Conservation (phyloP, 495 filamentous ascomycete genomes). For the Pseudevernia furfuracea region DNA sequence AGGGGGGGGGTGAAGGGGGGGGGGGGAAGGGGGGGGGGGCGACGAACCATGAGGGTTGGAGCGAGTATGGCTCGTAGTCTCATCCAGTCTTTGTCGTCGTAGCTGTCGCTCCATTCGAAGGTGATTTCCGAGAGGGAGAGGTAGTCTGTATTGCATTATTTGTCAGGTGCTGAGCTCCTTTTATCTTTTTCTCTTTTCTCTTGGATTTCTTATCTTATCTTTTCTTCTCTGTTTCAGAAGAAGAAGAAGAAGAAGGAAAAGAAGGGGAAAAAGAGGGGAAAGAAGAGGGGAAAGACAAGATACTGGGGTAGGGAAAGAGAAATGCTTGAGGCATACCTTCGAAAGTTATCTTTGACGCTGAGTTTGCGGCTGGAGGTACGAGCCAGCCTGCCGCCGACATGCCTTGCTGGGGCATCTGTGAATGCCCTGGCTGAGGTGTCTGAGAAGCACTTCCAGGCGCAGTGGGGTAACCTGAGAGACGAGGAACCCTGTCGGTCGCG, state of each 20-base stretch:
- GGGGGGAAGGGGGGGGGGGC: neutral
- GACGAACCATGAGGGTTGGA: conserved; percentile 47
- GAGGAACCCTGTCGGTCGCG: neutral
- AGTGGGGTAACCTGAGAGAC: neutral
- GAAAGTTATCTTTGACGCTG: conserved; percentile 11
- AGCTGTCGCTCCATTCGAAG: conserved; percentile 25
- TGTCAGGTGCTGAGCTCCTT: neutral
- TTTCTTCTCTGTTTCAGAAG: neutral
- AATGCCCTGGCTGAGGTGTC: neutral
- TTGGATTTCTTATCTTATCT: neutral
- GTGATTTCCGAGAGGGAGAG: conserved; percentile 19
- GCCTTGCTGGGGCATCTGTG: neutral
- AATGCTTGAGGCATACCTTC: conserved; percentile 3
- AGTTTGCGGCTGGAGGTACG: neutral
- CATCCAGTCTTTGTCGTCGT: conserved; percentile 47
- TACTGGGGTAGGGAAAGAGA: neutral
- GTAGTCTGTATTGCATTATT: conserved; percentile 12
- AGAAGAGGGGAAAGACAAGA: too few species aligned
- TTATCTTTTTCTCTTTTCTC: neutral
- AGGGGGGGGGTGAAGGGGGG: too few species aligned
- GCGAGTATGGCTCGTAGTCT: conserved; percentile 58
- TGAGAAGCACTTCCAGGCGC: neutral
- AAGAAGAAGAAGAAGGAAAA: too few species aligned
- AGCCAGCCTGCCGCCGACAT: neutral
- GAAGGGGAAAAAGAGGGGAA: too few species aligned